Evolutionary conservation across 202 grass and related monocot species (phyloP).

Genomic region (Thinopyrum obtusiflorum): DNA sequence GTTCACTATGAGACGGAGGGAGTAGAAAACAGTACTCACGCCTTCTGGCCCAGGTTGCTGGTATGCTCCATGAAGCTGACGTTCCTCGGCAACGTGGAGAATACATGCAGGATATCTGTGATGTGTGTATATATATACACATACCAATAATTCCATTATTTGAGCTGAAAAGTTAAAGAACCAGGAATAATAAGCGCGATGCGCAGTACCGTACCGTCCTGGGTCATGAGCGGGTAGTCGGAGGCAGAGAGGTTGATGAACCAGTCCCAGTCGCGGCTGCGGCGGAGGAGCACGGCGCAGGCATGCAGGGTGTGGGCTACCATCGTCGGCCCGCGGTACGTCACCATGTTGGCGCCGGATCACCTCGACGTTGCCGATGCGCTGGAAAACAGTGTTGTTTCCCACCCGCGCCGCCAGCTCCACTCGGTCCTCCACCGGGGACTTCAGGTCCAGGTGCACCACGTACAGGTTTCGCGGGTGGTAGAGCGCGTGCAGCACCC

Average conservation of each 20-base stretch:
- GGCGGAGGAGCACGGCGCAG: slow-evolving; percentile 54
- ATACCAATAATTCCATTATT: no score
- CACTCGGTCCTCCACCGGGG: neutral
- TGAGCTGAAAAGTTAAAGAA: no score
- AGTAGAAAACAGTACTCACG: neutral
- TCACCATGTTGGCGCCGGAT: slow-evolving; percentile 59
- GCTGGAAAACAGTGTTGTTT: neutral
- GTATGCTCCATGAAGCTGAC: neutral
- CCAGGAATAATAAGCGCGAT: no score
- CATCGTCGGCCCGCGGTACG: slow-evolving; percentile 80
- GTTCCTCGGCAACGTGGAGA: neutral
- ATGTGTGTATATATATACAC: no score
- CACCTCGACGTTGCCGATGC: neutral
- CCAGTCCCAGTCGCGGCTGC: slow-evolving; percentile 62
- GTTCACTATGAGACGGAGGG: no score
- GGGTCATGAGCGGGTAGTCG: neutral
- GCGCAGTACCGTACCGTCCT: neutral
- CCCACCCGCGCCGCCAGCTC: neutral
- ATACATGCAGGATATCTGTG: neutral
- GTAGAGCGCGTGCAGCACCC: neutral
- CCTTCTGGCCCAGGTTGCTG: neutral
- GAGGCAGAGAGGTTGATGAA: slow-evolving; percentile 4
- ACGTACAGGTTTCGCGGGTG: neutral
- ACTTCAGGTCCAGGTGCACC: neutral
- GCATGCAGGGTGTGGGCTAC: slow-evolving; percentile 77